These are phyloP conservation scores for Penicillium egyptiacum DNA, from an alignment of 495 filamentous ascomycete species.

Conservation along the genomic window DNA sequence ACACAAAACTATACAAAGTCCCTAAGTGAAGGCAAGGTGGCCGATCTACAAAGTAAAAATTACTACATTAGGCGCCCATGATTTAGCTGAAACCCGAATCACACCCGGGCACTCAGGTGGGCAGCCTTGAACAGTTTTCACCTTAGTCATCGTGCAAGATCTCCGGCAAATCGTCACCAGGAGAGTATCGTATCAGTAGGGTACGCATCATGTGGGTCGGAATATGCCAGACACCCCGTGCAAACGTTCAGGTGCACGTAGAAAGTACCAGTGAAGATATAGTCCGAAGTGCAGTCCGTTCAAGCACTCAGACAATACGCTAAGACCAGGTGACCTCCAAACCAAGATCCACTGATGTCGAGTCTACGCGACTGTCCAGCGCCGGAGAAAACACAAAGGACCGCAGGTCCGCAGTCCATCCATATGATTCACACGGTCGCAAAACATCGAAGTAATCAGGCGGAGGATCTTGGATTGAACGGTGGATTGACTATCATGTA, in stretches of 20 bases:
- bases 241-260: not conserved
- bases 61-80: conserved; percentile 2
- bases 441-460: not conserved
- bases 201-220: not conserved
- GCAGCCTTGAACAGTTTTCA: not conserved
- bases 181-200: not conserved
- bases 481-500: not conserved
- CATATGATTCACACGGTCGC: not conserved
- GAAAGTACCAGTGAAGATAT: not conserved
- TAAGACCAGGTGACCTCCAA: conserved; percentile 1
- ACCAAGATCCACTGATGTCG: not conserved
- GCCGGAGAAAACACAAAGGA: not conserved
- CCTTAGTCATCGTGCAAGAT: not conserved
- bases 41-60: not conserved
- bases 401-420: not conserved
- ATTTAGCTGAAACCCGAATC: not conserved
- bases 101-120: too few relatives aligned
- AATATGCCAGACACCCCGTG: conserved; percentile 2
- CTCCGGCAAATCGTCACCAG: not conserved
- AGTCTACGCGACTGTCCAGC: conserved; percentile 9
- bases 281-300: not conserved
- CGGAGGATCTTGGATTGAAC: not conserved
- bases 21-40: not conserved
- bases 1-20: not conserved
- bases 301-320: not conserved